Evolutionary conservation across 257 asterid species (phyloP).

Genomic region (Nicotiana undulata): DNA sequence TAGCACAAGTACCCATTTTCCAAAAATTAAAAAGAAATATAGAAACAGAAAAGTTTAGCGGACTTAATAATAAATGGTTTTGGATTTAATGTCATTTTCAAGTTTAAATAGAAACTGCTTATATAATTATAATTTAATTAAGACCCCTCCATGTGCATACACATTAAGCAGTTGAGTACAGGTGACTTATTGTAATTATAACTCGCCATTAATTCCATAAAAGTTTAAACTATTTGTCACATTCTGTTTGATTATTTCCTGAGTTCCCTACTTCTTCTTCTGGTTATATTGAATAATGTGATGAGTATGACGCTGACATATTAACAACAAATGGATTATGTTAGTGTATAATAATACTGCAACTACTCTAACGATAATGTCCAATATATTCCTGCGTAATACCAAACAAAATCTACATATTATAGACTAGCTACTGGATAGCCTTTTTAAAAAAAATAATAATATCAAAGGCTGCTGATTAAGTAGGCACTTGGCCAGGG

Average conservation of each 20-base stretch:
- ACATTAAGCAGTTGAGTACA: background rate
- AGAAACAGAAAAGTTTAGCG: background rate
- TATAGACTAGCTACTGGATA: background rate
- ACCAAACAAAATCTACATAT: background rate
- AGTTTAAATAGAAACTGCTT: background rate
- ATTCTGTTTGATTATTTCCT: background rate
- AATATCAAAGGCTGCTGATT: background rate
- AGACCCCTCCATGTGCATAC: slow-evolving; percentile 5
- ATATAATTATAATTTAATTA: background rate
- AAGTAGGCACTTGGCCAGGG: too few relatives aligned
- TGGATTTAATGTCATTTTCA: background rate
- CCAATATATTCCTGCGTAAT: background rate
- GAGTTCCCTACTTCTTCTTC: background rate
- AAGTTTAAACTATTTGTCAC: background rate
- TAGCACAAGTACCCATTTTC: background rate
- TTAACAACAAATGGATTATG: background rate
- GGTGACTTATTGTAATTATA: background rate
- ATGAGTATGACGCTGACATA: background rate
- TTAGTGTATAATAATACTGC: background rate
- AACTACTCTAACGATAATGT: background rate
- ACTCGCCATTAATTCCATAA: background rate
- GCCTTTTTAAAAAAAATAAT: background rate
- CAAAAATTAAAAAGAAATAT: background rate
- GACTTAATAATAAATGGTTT: background rate
- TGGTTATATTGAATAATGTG: background rate